These are phyloP conservation scores for Opeltia flavorubescens DNA, from an alignment of 495 filamentous ascomycete genomes.

Conservation along the genomic window DNA sequence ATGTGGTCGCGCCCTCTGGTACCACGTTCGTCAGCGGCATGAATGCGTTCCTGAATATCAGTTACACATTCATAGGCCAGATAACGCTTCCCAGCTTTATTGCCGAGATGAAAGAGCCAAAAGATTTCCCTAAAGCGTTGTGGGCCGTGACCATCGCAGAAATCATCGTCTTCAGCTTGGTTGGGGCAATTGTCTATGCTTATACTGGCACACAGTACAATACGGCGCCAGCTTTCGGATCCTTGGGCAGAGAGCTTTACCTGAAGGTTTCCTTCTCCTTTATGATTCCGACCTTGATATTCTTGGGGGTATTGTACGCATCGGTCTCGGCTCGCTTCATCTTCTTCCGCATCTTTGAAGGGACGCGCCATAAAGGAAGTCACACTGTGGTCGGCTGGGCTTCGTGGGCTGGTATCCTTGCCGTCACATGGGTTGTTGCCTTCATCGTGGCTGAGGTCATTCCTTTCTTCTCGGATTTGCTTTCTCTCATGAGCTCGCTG, in stretches of 20 bases:
- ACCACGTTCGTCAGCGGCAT: conserved; percentile 68
- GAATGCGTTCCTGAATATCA: conserved; percentile 78
- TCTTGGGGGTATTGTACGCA: conserved; percentile 76
- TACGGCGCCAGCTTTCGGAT: conserved; percentile 67
- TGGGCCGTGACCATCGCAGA: conserved; percentile 79
- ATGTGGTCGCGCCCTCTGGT: conserved; percentile 47
- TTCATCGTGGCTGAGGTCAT: conserved; percentile 83
- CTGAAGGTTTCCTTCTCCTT: conserved; percentile 81
- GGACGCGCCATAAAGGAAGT: conserved; percentile 57
- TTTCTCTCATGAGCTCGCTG: conserved; percentile 75
- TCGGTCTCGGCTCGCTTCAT: conserved; percentile 78
- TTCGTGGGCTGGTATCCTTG: conserved; percentile 61
- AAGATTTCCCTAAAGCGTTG: conserved; percentile 78
- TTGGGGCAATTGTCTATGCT: conserved; percentile 61
- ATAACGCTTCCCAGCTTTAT: conserved; percentile 87
- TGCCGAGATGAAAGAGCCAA: conserved; percentile 77
- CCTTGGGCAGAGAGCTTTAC: conserved; percentile 51
- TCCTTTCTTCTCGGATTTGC: conserved; percentile 74
- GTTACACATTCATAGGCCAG: conserved; percentile 86
- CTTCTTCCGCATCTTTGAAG: conserved; percentile 71
- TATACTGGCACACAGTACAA: conserved; percentile 80
- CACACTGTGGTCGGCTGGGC: conserved; percentile 76
- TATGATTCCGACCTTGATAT: conserved; percentile 86
- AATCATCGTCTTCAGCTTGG: conserved; percentile 63
- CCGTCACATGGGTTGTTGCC: conserved; percentile 56